Conservation (phyloP, 495 filamentous ascomycete species). For the Penicillium nucicola region DNA sequence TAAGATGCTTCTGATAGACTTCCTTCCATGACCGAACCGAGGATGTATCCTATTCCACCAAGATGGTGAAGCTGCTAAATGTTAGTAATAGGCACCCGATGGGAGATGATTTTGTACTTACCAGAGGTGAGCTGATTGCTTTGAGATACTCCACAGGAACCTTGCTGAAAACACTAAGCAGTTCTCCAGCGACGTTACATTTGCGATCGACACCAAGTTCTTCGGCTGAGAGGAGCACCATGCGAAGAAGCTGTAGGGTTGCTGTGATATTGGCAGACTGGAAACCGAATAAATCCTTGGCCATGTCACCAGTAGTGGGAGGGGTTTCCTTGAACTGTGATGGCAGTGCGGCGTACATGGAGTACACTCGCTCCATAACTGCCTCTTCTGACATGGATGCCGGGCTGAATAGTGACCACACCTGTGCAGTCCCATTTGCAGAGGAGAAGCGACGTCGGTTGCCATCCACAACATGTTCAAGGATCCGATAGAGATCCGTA, state of each 20-base stretch:
- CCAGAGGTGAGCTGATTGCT: constrained; percentile 49
- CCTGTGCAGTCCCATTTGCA: constrained; percentile 25
- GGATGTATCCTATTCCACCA: constrained; percentile 47
- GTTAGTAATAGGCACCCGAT: not conserved
- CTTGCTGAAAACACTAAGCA: constrained; percentile 42
- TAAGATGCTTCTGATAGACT: constrained; percentile 45
- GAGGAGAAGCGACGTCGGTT: constrained; percentile 25
- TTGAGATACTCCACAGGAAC: constrained; percentile 44
- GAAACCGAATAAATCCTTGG: constrained; percentile 42
- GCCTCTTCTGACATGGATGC: constrained; percentile 24
- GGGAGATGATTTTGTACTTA: constrained; percentile 7
- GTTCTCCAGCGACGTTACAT: constrained; percentile 45
- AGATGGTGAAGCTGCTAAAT: constrained; percentile 41
- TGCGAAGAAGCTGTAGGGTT: constrained; percentile 48
- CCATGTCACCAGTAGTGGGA: constrained; percentile 27
- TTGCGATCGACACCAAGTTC: constrained; percentile 40
- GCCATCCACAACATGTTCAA: constrained; percentile 44
- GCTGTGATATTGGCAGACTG: constrained; percentile 54
- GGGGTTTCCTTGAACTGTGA: constrained; percentile 35
- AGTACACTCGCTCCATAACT: constrained; percentile 37
- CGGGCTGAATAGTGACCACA: constrained; percentile 25
- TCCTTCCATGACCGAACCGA: constrained; percentile 48
- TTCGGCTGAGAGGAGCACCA: constrained; percentile 43
- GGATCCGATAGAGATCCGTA: constrained; percentile 48
- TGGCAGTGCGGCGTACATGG: constrained; percentile 38